phyloP scores from a whole-genome alignment of 169 alveolate genomes.

The Blepharisma undulans region DNA sequence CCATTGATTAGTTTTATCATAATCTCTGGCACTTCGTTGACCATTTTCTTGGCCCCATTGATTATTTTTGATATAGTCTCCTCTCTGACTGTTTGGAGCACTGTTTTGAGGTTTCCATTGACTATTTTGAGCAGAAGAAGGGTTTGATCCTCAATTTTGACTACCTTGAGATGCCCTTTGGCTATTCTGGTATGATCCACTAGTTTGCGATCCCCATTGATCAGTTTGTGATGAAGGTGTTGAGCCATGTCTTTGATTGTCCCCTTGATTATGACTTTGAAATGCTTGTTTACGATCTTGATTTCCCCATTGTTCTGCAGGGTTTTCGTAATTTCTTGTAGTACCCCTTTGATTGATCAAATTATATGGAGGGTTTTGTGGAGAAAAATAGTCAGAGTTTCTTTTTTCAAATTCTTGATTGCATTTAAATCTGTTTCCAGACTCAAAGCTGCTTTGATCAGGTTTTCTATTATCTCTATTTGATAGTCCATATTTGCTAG shows the following conservation, averaged over 20 bases:
- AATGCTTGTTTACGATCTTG: not conserved
- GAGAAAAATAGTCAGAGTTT: not conserved
- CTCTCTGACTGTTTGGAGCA: not conserved
- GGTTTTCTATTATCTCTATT: not conserved
- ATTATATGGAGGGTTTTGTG: not conserved
- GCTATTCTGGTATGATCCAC: no score
- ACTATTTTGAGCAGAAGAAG: not conserved
- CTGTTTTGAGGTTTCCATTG: not conserved
- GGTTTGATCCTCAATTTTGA: not conserved
- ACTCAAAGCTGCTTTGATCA: not conserved
- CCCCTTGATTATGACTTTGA: not conserved
- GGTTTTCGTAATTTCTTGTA: not conserved
- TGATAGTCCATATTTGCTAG: not conserved
- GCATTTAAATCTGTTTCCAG: not conserved
- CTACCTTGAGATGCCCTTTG: not conserved
- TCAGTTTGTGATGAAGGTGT: not conserved
- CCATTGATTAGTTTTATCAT: not conserved
- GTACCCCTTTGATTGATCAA: not conserved
- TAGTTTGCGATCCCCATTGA: not conserved
- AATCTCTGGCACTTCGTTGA: not conserved
- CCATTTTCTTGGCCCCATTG: not conserved
- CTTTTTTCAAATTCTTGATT: not conserved
- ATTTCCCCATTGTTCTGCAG: not conserved
- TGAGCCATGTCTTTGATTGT: not conserved
- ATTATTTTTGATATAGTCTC: not conserved